phyloP scores from a whole-genome alignment of 495 filamentous ascomycete species.

The Peziza echinospora region DNA sequence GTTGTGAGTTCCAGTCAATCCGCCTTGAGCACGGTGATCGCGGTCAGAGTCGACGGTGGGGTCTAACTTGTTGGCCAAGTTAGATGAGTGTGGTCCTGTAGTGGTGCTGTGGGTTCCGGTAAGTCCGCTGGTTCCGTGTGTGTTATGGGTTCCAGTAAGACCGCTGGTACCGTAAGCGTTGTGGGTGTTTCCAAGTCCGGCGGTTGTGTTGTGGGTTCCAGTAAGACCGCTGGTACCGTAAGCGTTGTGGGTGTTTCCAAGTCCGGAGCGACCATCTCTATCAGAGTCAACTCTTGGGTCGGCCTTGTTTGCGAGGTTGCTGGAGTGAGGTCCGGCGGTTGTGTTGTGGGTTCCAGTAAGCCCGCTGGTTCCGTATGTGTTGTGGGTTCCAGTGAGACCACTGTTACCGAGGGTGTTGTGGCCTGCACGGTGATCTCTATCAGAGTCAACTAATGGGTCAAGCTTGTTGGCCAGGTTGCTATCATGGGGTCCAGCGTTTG shows the following conservation, averaged over 20 bases:
- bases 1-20: constrained; percentile 2
- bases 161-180: constrained; percentile 11
- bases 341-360: constrained; percentile 2
- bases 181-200: too few species aligned
- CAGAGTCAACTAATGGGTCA: constrained; percentile 31
- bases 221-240: constrained; percentile 7
- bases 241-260: constrained; percentile 1
- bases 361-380: constrained; percentile 11
- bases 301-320: constrained; percentile 29
- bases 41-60: constrained; percentile 10
- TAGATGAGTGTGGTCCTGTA: constrained; percentile 30
- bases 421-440: constrained; percentile 19
- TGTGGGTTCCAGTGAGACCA: constrained; percentile 4
- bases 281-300: constrained; percentile 31
- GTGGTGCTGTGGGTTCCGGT: too few species aligned
- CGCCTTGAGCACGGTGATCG: constrained; percentile 15
- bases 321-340: constrained; percentile 30
- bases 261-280: constrained; percentile 4
- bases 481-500: constrained; percentile 28
- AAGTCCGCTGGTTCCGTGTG: neutral
- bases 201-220: constrained; percentile 14
- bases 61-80: constrained; percentile 33
- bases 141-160: constrained; percentile 9
- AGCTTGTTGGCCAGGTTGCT: constrained; percentile 26
- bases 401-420: constrained; percentile 20